Percentiles rank a stretch among this genome's conserved stretches.
Evolutionary conservation across 169 alveolate genomes (phyloP).

Genomic region (Plasmodium malariae): DNA sequence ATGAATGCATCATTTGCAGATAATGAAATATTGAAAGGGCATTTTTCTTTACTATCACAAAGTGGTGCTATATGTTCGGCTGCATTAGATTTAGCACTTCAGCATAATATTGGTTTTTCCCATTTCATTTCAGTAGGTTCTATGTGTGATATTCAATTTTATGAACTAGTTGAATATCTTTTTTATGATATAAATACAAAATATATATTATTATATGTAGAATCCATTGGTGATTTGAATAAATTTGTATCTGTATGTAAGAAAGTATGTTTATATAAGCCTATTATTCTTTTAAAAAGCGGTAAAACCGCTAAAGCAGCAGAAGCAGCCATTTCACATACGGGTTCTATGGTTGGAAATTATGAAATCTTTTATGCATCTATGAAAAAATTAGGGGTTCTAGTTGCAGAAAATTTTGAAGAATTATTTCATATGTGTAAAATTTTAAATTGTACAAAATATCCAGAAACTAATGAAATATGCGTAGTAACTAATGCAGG

Average conservation of each 20-base stretch:
- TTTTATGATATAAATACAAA: constrained; percentile 84
- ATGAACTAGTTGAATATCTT: constrained; percentile 82
- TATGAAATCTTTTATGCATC: constrained; percentile 86
- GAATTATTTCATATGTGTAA: constrained; percentile 84
- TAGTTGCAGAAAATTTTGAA: constrained; percentile 83
- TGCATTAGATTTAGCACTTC: constrained; percentile 87
- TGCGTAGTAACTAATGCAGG: constrained; percentile 89
- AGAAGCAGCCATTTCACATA: constrained; percentile 88
- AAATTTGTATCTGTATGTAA: constrained; percentile 82
- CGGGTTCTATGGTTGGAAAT: constrained; percentile 88
- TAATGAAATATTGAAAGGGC: constrained; percentile 76
- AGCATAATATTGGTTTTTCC: constrained; percentile 87
- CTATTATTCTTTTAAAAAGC: constrained; percentile 86
- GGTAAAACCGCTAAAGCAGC: constrained; percentile 87
- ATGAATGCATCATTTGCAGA: constrained; percentile 85
- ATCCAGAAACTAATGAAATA: constrained; percentile 82
- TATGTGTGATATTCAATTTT: constrained; percentile 84
- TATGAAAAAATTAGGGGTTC: constrained; percentile 84
- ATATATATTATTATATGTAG: constrained; percentile 85
- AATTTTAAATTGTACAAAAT: constrained; percentile 76
- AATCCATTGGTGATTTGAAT: constrained; percentile 85
- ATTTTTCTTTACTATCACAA: constrained; percentile 83
- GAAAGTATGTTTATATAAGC: constrained; percentile 82
- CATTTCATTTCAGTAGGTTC: constrained; percentile 88
- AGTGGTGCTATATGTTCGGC: constrained; percentile 89